These are phyloP conservation scores for Fonsecaea nubica DNA, from an alignment of 2,329 filamentous ascomycete species.

Conservation along the genomic window DNA sequence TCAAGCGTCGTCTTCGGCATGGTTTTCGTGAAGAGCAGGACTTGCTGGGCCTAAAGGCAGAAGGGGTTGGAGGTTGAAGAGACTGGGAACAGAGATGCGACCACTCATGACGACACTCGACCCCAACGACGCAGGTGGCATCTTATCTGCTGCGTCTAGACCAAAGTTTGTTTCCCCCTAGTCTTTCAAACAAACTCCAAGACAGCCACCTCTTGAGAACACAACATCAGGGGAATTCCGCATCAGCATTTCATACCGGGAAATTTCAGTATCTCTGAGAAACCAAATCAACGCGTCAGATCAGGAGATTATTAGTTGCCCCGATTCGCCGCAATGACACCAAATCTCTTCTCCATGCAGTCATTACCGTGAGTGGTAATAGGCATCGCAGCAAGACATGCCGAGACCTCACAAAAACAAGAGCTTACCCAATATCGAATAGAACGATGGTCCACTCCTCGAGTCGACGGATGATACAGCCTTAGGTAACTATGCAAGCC, in stretches of 20 bases:
- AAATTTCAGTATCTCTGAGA: neutral
- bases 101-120: conserved; percentile 9
- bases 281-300: neutral
- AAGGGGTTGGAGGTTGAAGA: neutral
- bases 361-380: neutral
- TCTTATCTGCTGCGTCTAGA: neutral
- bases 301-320: neutral
- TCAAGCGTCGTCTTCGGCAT: conserved; percentile 34
- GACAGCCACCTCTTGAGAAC: neutral
- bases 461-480: neutral
- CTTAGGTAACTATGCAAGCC: conserved; percentile 4
- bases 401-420: neutral
- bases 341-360: neutral
- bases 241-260: no score
- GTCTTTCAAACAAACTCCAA: conserved; percentile 43
- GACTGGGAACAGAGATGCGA: neutral
- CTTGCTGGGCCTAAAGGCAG: no score
- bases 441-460: neutral
- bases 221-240: conserved; percentile 43
- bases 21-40: conserved; percentile 2
- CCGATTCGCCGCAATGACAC: no score
- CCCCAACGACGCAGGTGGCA: neutral
- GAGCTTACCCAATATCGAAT: neutral
- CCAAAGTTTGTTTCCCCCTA: conserved; percentile 37
- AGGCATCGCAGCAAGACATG: neutral